phyloP scores from a whole-genome alignment of 2,329 filamentous ascomycete species.

The Trichophyton mentagrophytes region DNA sequence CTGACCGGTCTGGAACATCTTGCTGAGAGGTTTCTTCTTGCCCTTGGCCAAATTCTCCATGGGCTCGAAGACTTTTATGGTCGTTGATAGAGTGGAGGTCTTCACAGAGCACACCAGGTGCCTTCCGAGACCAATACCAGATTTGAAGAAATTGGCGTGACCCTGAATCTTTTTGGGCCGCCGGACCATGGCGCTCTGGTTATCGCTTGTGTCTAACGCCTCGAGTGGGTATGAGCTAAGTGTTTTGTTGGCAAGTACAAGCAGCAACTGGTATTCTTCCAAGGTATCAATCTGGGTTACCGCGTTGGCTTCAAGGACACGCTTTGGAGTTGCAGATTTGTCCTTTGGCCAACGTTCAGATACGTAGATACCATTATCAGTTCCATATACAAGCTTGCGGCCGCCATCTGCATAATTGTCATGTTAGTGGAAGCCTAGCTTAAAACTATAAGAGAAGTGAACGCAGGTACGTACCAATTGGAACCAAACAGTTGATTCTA shows the following conservation, averaged over 20 bases:
- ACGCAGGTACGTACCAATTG: conserved; percentile 53
- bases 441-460: conserved; percentile 1
- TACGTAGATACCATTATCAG: conserved; percentile 84
- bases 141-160: conserved; percentile 97
- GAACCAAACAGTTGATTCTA: conserved; percentile 86
- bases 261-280: conserved; percentile 82
- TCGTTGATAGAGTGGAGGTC: conserved; percentile 81
- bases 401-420: conserved; percentile 58
- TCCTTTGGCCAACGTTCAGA: conserved; percentile 86
- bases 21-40: conserved; percentile 88
- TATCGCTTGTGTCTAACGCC: conserved; percentile 71
- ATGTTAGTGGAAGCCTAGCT: conserved; percentile 10
- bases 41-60: conserved; percentile 88
- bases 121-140: conserved; percentile 83
- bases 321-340: conserved; percentile 55
- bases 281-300: conserved; percentile 94
- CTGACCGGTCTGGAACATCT: conserved; percentile 88
- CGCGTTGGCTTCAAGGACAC: conserved; percentile 71
- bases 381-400: conserved; percentile 85
- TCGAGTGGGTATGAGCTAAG: conserved; percentile 79
- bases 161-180: conserved; percentile 92
- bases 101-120: conserved; percentile 96
- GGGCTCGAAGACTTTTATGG: conserved; percentile 98
- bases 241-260: conserved; percentile 88
- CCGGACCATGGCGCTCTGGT: conserved; percentile 59